A percentile compares a stretch with the other conserved stretches of the same genome.
Conservation (phyloP, 495 filamentous ascomycete species). For the Rhypophila decipiens region DNA sequence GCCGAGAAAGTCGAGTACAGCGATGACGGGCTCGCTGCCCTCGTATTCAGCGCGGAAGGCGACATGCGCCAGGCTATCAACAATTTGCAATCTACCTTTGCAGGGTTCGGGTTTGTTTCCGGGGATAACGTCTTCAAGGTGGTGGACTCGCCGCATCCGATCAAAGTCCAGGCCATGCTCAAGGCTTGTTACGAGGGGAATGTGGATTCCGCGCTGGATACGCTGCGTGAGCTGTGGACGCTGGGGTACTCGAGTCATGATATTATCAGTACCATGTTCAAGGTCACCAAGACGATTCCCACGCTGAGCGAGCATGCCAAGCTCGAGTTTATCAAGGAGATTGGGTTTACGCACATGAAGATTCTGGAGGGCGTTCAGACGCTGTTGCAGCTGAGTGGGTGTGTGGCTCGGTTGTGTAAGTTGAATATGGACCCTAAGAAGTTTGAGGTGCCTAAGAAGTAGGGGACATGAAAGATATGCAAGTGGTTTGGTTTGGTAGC, state of each 20-base stretch:
- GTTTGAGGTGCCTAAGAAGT: slow-evolving; percentile 54
- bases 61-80: slow-evolving; percentile 99
- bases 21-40: slow-evolving; percentile 89
- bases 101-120: slow-evolving; percentile 95
- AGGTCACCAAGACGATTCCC: slow-evolving; percentile 90
- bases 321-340: slow-evolving; percentile 94
- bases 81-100: slow-evolving; percentile 89
- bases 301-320: slow-evolving; percentile 88
- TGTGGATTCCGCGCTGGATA: slow-evolving; percentile 79
- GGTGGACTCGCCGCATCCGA: slow-evolving; percentile 91
- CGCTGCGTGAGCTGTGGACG: slow-evolving; percentile 85
- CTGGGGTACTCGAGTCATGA: slow-evolving; percentile 94
- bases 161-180: slow-evolving; percentile 97
- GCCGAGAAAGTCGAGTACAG: slow-evolving; percentile 81
- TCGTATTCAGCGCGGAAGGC: slow-evolving; percentile 95
- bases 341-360: slow-evolving; percentile 99
- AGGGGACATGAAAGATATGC: not conserved
- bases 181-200: slow-evolving; percentile 93
- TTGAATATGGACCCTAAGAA: slow-evolving; percentile 90
- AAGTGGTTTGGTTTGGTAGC: not conserved
- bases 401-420: slow-evolving; percentile 80
- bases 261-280: slow-evolving; percentile 98
- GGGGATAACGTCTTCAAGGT: slow-evolving; percentile 99
- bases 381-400: slow-evolving; percentile 85
- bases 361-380: slow-evolving; percentile 96